Evolutionary conservation across 1,284 basidiomycete species (phyloP).

Genomic region (Kwoniella shivajii): DNA sequence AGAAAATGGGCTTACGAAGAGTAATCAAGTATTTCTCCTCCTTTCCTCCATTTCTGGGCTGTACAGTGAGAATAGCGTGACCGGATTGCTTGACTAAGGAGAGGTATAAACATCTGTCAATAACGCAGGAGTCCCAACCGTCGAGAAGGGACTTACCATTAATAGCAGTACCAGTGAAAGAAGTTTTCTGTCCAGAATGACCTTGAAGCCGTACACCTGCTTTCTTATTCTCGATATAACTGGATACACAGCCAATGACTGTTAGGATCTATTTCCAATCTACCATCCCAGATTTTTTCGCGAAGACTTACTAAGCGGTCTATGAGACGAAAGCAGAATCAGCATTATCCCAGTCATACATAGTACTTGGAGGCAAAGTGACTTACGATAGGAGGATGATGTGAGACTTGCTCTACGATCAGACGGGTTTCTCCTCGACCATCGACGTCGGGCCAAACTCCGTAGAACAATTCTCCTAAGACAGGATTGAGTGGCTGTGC

Average conservation of each 20-base stretch:
- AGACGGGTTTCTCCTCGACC: constrained; percentile 82
- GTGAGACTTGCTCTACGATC: constrained; percentile 95
- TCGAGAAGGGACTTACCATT: no score
- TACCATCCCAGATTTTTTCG: constrained; percentile 42
- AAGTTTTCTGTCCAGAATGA: constrained; percentile 94
- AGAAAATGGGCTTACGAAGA: constrained; percentile 60
- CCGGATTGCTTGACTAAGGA: constrained; percentile 97
- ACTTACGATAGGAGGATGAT: constrained; percentile 78
- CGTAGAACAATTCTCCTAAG: constrained; percentile 94
- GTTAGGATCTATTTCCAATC: constrained; percentile 4
- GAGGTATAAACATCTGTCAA: no score
- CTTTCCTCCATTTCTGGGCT: constrained; percentile 60
- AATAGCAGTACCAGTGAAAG: constrained; percentile 69
- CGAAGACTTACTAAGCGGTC: constrained; percentile 60
- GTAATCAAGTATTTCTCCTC: constrained; percentile 86
- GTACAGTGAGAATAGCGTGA: constrained; percentile 80
- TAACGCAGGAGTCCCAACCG: no score
- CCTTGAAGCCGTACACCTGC: constrained; percentile 82
- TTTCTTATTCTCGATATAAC: constrained; percentile 75
- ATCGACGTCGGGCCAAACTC: constrained; percentile 78
- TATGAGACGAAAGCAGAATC: constrained; percentile 15
- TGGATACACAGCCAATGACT: constrained; percentile 17
- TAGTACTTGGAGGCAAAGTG: no score
- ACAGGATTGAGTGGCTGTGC: constrained; percentile 83
- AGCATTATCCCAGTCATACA: background rate